Percentiles rank a stretch among this genome's conserved stretches.
Conservation (phyloP, 2,329 filamentous ascomycete species). For the Monilinia polystroma region DNA sequence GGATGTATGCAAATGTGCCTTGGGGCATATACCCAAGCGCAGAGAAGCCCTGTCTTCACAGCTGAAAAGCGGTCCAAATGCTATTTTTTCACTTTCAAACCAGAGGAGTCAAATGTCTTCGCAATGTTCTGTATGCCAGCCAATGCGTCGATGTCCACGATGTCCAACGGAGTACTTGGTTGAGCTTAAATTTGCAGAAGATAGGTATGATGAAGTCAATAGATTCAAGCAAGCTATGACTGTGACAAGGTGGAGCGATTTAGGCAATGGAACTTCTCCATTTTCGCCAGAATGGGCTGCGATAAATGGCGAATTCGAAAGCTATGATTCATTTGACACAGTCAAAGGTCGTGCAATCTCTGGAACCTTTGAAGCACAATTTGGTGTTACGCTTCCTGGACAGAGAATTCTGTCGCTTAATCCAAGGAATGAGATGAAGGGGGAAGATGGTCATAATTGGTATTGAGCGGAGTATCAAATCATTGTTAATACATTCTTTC, state of each 20-base stretch:
- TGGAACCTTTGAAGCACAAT: conserved; percentile 57
- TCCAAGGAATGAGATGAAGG: conserved; percentile 52
- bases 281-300: conserved; percentile 55
- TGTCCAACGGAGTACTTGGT: conserved; percentile 63
- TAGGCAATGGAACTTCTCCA: conserved; percentile 55
- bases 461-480: conserved; percentile 45
- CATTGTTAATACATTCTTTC: neutral
- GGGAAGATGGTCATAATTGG: conserved; percentile 58
- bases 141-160: conserved; percentile 59
- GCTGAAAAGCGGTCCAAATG: conserved; percentile 35
- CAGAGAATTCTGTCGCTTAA: conserved; percentile 59
- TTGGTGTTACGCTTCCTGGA: conserved; percentile 54
- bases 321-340: conserved; percentile 54
- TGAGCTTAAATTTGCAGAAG: conserved; percentile 59
- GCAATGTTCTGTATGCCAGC: conserved; percentile 55
- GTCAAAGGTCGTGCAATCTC: conserved; percentile 56
- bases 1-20: conserved; percentile 59
- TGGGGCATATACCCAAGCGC: conserved; percentile 54
- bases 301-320: conserved; percentile 47
- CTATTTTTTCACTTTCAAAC: conserved; percentile 27
- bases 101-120: conserved; percentile 47
- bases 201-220: conserved; percentile 46
- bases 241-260: conserved; percentile 61
- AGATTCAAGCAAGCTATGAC: conserved; percentile 60
- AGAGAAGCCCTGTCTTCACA: conserved; percentile 41